A percentile compares a stretch with the other conserved stretches of the same genome.
Conservation (phyloP, 108 stramenopile genomes). For the Fragilaria radians region DNA sequence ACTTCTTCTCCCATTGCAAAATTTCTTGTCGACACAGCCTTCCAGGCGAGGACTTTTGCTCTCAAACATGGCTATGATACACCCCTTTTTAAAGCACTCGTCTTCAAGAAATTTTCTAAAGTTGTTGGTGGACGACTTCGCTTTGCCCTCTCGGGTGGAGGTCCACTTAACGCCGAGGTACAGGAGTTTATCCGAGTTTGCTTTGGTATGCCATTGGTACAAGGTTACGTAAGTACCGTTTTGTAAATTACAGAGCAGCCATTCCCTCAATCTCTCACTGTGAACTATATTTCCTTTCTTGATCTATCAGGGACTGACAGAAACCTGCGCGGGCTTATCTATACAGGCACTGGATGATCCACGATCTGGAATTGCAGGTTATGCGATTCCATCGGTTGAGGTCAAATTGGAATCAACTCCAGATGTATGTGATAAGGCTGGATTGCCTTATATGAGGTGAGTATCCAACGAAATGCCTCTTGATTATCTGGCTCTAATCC, state of each 20-base stretch:
- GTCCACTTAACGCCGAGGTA: conserved; percentile 77
- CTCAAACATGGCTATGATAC: conserved; percentile 72
- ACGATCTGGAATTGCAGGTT: conserved; percentile 67
- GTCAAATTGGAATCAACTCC: conserved; percentile 71
- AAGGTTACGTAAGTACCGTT: conserved; percentile 60
- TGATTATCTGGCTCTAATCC: conserved; percentile 22
- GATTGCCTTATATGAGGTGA: conserved; percentile 24
- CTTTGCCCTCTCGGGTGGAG: conserved; percentile 79
- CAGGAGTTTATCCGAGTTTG: conserved; percentile 77
- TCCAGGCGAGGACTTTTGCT: conserved; percentile 57
- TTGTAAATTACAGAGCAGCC: neutral
- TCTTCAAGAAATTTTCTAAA: conserved; percentile 85
- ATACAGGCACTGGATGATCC: conserved; percentile 63
- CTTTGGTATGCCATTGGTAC: conserved; percentile 70
- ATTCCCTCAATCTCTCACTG: no score
- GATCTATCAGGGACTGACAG: conserved; percentile 53
- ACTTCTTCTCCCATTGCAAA: conserved; percentile 51
- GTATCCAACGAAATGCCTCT: no score
- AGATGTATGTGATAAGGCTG: conserved; percentile 77
- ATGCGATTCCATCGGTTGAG: conserved; percentile 63
- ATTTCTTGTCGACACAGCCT: conserved; percentile 61
- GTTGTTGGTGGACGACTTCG: conserved; percentile 71
- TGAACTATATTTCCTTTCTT: conserved; percentile 2
- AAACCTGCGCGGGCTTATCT: conserved; percentile 77
- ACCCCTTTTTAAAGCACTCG: conserved; percentile 80